Percentiles rank a stretch among this genome's conserved stretches.
Conservation (phyloP, 768 basidiomycete species). For the Leccinellum luteum region DNA sequence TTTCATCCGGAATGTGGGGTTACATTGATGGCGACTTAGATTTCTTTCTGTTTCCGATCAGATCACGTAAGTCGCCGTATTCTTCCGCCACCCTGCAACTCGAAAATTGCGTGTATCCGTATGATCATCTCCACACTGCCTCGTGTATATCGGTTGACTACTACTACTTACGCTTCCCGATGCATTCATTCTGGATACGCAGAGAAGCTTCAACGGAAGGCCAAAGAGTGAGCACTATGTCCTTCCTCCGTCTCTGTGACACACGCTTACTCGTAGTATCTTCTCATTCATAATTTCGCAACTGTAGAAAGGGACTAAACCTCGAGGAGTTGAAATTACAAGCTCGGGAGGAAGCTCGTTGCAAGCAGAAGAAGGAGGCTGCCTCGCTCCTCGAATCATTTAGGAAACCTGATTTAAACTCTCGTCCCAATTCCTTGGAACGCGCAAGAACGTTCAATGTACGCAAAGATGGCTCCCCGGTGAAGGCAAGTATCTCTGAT, state of each 20-base stretch:
- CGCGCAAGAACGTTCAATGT: slow-evolving; percentile 9
- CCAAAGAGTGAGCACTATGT: slow-evolving; percentile 55
- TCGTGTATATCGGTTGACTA: slow-evolving; percentile 1
- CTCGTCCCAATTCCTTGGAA: slow-evolving; percentile 2
- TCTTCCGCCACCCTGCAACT: not conserved
- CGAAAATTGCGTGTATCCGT: not conserved
- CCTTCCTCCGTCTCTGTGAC: slow-evolving; percentile 6
- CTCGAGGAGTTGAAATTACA: slow-evolving; percentile 34
- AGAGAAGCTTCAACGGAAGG: slow-evolving; percentile 61
- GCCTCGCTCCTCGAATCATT: slow-evolving; percentile 12
- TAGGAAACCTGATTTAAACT: slow-evolving; percentile 12
- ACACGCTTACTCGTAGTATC: slow-evolving; percentile 1
- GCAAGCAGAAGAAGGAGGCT: slow-evolving; percentile 29
- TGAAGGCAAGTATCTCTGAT: slow-evolving; percentile 46
- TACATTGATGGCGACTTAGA: not conserved
- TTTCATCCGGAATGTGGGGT: not conserved
- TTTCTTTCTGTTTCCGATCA: no score
- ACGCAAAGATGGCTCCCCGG: slow-evolving; percentile 65
- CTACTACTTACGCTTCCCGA: slow-evolving; percentile 4
- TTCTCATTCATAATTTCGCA: slow-evolving; percentile 4
- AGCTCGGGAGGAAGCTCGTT: slow-evolving; percentile 31
- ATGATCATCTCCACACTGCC: slow-evolving; percentile 3
- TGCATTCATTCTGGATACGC: slow-evolving; percentile 44
- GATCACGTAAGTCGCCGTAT: not conserved
- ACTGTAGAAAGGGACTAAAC: slow-evolving; percentile 43